Percentiles rank a stretch among this genome's conserved stretches.
These are phyloP conservation scores for Atkinsonella hypoxylon DNA, from an alignment of 2,329 filamentous ascomycete species.

Conservation along the genomic window DNA sequence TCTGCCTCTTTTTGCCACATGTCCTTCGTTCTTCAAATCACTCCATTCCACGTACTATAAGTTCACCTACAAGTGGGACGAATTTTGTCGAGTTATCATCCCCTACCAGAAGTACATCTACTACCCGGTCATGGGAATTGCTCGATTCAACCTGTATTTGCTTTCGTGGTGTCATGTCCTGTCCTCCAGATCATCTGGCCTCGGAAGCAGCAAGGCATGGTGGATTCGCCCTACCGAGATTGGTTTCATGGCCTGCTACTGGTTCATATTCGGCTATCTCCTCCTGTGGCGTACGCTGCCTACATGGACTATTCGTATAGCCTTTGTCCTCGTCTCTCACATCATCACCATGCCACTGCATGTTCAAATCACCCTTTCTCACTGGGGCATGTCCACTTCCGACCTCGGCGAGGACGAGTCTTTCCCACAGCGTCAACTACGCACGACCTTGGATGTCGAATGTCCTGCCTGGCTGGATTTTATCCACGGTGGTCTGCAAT, in stretches of 20 bases:
- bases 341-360: slow-evolving; percentile 56
- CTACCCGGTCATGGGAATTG: slow-evolving; percentile 55
- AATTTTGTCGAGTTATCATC: slow-evolving; percentile 45
- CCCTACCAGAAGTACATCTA: slow-evolving; percentile 54
- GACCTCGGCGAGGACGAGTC: slow-evolving; percentile 53
- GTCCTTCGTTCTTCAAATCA: slow-evolving; percentile 51
- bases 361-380: slow-evolving; percentile 59
- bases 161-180: slow-evolving; percentile 56
- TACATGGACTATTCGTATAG: slow-evolving; percentile 42
- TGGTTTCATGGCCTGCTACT: slow-evolving; percentile 50
- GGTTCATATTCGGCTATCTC: slow-evolving; percentile 57
- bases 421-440: slow-evolving; percentile 56
- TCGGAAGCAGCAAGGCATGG: slow-evolving; percentile 45
- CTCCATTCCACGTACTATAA: slow-evolving; percentile 56
- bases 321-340: slow-evolving; percentile 53
- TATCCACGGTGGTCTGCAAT: slow-evolving; percentile 60
- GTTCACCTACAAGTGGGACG: slow-evolving; percentile 51
- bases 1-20: slow-evolving; percentile 56
- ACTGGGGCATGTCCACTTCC: slow-evolving; percentile 60
- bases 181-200: slow-evolving; percentile 39
- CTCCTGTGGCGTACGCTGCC: slow-evolving; percentile 49
- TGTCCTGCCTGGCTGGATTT: slow-evolving; percentile 63
- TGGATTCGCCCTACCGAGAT: slow-evolving; percentile 58
- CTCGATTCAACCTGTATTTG: slow-evolving; percentile 61
- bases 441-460: slow-evolving; percentile 64